Conservation (phyloP, 1,284 basidiomycete genomes). For the Uromyces viciae-fabae region DNA sequence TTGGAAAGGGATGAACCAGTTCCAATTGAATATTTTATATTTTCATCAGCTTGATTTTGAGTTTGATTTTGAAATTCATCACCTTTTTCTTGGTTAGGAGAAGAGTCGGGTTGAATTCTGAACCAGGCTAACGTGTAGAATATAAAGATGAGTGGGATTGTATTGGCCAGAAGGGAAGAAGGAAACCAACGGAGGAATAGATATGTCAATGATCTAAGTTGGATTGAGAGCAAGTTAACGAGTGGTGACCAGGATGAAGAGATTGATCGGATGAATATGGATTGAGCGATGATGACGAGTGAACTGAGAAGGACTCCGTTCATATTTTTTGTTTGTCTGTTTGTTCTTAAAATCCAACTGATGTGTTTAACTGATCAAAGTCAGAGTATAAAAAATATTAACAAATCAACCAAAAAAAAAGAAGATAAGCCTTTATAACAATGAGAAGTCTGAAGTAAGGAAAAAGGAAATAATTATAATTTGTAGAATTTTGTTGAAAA, state of each 20-base stretch:
- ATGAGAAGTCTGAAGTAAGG: too few relatives aligned
- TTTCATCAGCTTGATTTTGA: neutral
- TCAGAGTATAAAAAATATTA: too few relatives aligned
- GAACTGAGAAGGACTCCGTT: neutral
- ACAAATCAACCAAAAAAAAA: too few relatives aligned
- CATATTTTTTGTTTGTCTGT: neutral
- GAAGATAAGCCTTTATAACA: too few relatives aligned
- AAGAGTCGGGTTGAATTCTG: neutral
- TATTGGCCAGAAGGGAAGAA: neutral
- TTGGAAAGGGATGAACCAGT: neutral
- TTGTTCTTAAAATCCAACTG: neutral
- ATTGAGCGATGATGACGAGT: constrained; percentile 1
- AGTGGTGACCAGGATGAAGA: constrained; percentile 27
- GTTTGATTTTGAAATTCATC: neutral
- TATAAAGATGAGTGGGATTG: neutral
- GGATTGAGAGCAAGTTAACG: constrained; percentile 15
- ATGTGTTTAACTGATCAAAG: neutral
- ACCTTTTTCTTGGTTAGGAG: neutral
- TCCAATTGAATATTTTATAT: too few relatives aligned
- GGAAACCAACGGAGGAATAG: constrained; percentile 43
- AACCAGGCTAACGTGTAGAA: constrained; percentile 20
- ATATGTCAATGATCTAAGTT: constrained; percentile 28
- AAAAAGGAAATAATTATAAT: too few relatives aligned
- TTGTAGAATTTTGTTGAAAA: too few relatives aligned
- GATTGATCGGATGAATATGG: neutral